Evolutionary conservation across 2,329 filamentous ascomycete genomes (phyloP).

Genomic region (Ophiostoma ulmi): DNA sequence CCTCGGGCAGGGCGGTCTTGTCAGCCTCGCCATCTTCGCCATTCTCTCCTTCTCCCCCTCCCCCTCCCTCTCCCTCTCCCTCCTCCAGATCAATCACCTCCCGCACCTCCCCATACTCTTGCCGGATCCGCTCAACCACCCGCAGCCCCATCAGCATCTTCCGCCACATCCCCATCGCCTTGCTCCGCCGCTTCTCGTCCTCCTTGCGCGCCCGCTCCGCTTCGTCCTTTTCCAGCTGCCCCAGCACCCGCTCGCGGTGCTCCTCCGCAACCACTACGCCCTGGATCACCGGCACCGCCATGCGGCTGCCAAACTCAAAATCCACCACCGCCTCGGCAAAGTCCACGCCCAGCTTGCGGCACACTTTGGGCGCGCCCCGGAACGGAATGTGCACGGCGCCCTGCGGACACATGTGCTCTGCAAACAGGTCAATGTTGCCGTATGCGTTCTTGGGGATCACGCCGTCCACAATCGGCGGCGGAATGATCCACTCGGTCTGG

Average conservation of each 20-base stretch:
- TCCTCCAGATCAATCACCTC: conserved; percentile 34
- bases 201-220: conserved; percentile 71
- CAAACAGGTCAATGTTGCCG: conserved; percentile 95
- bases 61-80: conserved; percentile 48
- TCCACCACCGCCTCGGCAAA: conserved; percentile 92
- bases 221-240: conserved; percentile 73
- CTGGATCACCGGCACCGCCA: conserved; percentile 86
- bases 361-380: conserved; percentile 70
- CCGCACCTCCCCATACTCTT: conserved; percentile 66
- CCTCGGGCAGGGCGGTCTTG: conserved; percentile 43
- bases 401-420: conserved; percentile 80
- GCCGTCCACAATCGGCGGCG: conserved; percentile 75
- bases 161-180: conserved; percentile 71
- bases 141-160: conserved; percentile 81
- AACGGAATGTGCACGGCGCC: conserved; percentile 78
- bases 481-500: conserved; percentile 95
- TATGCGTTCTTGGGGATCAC: conserved; percentile 90
- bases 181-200: conserved; percentile 73
- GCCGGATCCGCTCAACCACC: conserved; percentile 69
- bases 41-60: not conserved
- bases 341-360: conserved; percentile 77
- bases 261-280: conserved; percentile 85
- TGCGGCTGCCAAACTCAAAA: conserved; percentile 92
- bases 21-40: not conserved
- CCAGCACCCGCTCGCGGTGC: conserved; percentile 66